phyloP scores from a whole-genome alignment of 805 yeast genomes.

The Cyberlindnera mississippiensis region DNA sequence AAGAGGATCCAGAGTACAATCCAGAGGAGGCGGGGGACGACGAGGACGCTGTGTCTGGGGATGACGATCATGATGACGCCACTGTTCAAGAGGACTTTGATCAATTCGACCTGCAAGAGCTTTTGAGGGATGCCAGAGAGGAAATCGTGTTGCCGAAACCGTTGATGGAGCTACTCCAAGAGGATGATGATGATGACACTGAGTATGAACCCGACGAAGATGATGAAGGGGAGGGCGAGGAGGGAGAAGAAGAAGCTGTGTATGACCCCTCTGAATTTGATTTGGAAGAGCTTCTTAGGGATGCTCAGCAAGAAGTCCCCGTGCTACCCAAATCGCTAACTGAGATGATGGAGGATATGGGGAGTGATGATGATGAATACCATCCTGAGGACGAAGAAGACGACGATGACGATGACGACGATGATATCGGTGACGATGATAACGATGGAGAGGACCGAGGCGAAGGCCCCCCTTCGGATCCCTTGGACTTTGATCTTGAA shows the following conservation, averaged over 20 bases:
- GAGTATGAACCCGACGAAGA: conserved; percentile 11
- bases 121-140: conserved; percentile 1
- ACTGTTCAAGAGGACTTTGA: conserved; percentile 1
- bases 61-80: conserved; percentile 1
- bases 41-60: conserved; percentile 8
- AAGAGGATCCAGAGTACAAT: conserved; percentile 12
- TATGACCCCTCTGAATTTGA: conserved; percentile 6
- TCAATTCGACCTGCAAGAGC: conserved; percentile 1
- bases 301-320: conserved; percentile 9
- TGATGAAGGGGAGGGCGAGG: conserved; percentile 2
- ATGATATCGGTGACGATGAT: conserved; percentile 7
- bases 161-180: not conserved
- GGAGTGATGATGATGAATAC: conserved; percentile 13
- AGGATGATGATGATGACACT: conserved; percentile 13
- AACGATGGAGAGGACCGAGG: conserved; percentile 4
- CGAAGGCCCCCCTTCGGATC: conserved; percentile 2
- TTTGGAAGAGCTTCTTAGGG: conserved; percentile 6
- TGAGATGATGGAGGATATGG: conserved; percentile 9
- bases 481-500: conserved; percentile 8
- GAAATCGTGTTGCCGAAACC: not conserved
- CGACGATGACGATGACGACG: conserved; percentile 9
- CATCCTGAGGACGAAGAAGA: conserved; percentile 8
- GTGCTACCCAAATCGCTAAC: conserved; percentile 7
- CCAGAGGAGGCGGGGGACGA: conserved; percentile 10
- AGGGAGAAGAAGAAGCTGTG: conserved; percentile 4